Percentiles rank a stretch among this genome's conserved stretches.
Evolutionary conservation across 306 rosid genomes (phyloP).

Genomic region (Quercus engelmannii): DNA sequence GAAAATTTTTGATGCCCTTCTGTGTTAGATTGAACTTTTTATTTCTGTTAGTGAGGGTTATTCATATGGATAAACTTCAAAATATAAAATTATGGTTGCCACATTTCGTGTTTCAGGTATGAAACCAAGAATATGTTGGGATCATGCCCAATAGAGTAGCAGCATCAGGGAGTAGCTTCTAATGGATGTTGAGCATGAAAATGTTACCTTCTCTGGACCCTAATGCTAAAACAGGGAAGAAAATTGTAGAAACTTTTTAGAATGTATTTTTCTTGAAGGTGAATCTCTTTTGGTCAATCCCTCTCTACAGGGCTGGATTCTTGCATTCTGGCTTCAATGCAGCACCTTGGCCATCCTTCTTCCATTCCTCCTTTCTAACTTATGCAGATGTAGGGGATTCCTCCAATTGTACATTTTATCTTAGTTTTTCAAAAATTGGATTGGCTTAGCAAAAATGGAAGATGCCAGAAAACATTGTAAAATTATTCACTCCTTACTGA

Average conservation of each 20-base stretch:
- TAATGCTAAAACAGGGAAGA: not conserved
- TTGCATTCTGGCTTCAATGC: too few species aligned
- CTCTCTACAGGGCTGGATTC: not conserved
- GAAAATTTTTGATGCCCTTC: not conserved
- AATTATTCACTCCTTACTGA: not conserved
- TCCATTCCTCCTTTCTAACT: not conserved
- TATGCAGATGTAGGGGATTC: not conserved
- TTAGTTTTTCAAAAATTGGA: not conserved
- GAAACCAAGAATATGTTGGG: not conserved
- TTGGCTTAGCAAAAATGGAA: not conserved
- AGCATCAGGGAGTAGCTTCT: not conserved
- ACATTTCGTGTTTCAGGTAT: not conserved
- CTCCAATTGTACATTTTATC: not conserved
- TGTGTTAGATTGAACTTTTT: not conserved
- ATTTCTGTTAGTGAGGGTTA: not conserved
- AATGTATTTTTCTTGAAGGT: not conserved
- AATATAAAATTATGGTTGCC: not conserved
- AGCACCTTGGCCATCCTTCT: not conserved
- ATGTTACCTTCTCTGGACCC: not conserved
- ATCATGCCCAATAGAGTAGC: not conserved
- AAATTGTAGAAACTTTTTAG: not conserved
- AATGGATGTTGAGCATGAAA: not conserved
- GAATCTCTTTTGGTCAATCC: not conserved
- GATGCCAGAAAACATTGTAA: not conserved
- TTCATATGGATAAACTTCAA: not conserved